A percentile compares a stretch with the other conserved stretches of the same genome.
phyloP scores from a whole-genome alignment of 2,329 filamentous ascomycete species.

The Neopestalotiopsis sp. region DNA sequence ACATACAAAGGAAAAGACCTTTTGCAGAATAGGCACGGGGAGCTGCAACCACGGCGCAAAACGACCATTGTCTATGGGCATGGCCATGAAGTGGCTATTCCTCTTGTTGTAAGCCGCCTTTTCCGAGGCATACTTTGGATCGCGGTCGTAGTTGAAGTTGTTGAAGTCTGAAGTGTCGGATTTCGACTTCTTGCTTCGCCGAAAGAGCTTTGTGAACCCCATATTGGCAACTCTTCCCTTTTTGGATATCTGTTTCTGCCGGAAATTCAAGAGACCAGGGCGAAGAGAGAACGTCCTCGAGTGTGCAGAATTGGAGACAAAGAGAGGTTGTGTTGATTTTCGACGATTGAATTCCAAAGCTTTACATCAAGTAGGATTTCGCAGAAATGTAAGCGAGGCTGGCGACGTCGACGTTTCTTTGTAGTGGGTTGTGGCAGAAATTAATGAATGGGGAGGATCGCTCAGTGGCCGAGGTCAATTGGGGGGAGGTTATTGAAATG shows the following conservation, averaged over 20 bases:
- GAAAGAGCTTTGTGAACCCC: conserved; percentile 39
- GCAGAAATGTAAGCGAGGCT: not conserved
- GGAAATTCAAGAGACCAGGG: not conserved
- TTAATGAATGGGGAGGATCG: not conserved
- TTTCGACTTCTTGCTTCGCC: conserved; percentile 39
- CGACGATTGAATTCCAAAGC: not conserved
- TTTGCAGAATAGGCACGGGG: conserved; percentile 71
- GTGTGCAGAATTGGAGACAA: not conserved
- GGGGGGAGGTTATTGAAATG: not conserved
- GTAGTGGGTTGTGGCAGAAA: not conserved
- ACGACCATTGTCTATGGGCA: conserved; percentile 18
- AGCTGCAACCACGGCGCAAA: conserved; percentile 52
- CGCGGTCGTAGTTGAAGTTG: conserved; percentile 30
- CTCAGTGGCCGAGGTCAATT: not conserved
- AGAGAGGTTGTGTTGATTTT: not conserved
- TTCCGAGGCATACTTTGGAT: conserved; percentile 22
- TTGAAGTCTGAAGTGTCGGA: conserved; percentile 25
- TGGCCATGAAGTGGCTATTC: conserved; percentile 19
- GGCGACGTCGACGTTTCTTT: not conserved
- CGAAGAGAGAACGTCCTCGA: not conserved
- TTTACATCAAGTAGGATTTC: not conserved
- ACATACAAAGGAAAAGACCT: conserved; percentile 83
- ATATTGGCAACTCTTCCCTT: conserved; percentile 24
- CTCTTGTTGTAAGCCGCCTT: conserved; percentile 28
- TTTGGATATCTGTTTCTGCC: not conserved